Evolutionary conservation across 2,329 filamentous ascomycete genomes (phyloP).

Genomic region (Epichloe sylvatica): DNA sequence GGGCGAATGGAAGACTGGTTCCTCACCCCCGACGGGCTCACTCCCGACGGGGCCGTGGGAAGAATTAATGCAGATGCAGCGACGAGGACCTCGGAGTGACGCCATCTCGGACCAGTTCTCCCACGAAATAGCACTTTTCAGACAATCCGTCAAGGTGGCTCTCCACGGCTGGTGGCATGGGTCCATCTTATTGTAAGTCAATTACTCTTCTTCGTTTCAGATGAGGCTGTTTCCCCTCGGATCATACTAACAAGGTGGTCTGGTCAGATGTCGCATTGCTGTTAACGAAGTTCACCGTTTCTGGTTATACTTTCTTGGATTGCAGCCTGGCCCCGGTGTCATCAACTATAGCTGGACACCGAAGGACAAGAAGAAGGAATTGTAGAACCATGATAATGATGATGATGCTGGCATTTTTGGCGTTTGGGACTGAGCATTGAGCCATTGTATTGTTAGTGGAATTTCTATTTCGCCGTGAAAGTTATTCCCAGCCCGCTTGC

Average conservation of each 20-base stretch:
- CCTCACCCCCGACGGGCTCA: not conserved
- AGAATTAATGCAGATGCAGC: conserved; percentile 12
- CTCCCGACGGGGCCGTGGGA: not conserved
- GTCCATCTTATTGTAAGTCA: conserved; percentile 55
- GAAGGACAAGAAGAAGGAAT: conserved; percentile 4
- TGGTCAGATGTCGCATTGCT: conserved; percentile 2
- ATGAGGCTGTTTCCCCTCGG: not conserved
- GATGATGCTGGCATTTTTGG: not conserved
- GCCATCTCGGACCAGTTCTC: conserved; percentile 42
- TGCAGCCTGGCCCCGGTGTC: conserved; percentile 3
- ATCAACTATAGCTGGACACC: conserved; percentile 6
- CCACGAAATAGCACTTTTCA: conserved; percentile 50
- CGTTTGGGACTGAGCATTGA: not conserved
- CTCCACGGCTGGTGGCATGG: conserved; percentile 55
- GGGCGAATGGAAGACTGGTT: not conserved
- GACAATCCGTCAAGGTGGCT: conserved; percentile 50
- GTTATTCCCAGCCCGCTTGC: too few relatives aligned
- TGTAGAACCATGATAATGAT: not conserved
- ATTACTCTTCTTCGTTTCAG: not conserved
- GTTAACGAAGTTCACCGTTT: not conserved
- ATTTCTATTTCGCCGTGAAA: not conserved
- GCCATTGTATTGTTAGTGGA: not conserved
- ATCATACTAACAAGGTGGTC: not conserved
- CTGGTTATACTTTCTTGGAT: conserved; percentile 6
- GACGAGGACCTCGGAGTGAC: conserved; percentile 14